Conservation (phyloP, 352 stramenopile genomes). For the Phytophthora syringae region DNA sequence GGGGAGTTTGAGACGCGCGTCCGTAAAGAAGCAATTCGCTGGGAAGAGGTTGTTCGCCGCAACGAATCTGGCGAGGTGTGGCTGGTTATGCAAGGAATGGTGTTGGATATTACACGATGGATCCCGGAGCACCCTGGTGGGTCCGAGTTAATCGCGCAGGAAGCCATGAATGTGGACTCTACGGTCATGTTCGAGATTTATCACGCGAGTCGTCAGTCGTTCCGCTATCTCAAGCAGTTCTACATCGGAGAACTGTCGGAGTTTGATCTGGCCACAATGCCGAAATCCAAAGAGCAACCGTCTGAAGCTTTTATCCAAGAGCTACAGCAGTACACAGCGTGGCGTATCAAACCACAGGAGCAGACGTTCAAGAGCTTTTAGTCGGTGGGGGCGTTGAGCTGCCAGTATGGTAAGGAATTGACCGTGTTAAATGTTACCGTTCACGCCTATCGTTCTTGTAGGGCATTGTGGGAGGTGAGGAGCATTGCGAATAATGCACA, state of each 20-base stretch:
- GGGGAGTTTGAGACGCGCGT: slow-evolving; percentile 87
- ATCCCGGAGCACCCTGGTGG: slow-evolving; percentile 88
- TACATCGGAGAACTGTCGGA: slow-evolving; percentile 89
- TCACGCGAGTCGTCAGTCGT: slow-evolving; percentile 91
- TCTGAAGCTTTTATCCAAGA: slow-evolving; percentile 80
- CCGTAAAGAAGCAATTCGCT: slow-evolving; percentile 80
- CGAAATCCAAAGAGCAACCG: slow-evolving; percentile 51
- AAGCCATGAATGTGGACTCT: slow-evolving; percentile 89
- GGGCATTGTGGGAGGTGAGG: slow-evolving; percentile 65
- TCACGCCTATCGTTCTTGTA: slow-evolving; percentile 52
- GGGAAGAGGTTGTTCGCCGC: slow-evolving; percentile 77
- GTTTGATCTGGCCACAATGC: slow-evolving; percentile 62
- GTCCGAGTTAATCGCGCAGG: slow-evolving; percentile 80
- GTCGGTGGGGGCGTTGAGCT: slow-evolving; percentile 11
- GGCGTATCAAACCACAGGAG: slow-evolving; percentile 71
- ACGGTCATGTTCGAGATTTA: slow-evolving; percentile 94
- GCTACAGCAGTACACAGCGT: slow-evolving; percentile 81
- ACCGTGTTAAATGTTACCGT: slow-evolving; percentile 36
- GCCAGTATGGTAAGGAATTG: slow-evolving; percentile 9
- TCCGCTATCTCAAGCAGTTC: slow-evolving; percentile 92
- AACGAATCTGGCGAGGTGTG: slow-evolving; percentile 81
- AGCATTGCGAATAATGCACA: slow-evolving; percentile 49
- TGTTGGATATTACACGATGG: slow-evolving; percentile 90
- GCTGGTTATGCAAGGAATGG: slow-evolving; percentile 91
- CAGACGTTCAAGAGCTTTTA: slow-evolving; percentile 87